Evolutionary conservation across 1,284 basidiomycete species (phyloP), one percentile per base, ranked within the genome.

Genomic region (Apiotrichum gamsii): DNA sequence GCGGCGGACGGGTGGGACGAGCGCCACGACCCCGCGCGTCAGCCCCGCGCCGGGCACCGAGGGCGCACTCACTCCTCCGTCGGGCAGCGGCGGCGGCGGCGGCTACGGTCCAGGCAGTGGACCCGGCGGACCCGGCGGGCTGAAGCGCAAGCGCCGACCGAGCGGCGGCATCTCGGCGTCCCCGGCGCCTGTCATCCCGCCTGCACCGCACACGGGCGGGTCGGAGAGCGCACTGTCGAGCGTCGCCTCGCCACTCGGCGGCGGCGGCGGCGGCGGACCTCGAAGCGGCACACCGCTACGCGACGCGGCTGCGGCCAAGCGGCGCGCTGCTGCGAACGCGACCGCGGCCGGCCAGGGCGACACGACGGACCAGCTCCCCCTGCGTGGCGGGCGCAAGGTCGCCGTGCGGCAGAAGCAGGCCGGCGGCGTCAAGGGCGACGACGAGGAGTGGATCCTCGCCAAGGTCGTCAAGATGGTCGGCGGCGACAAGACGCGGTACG

Each of bases 371-470:
- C 74, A 76, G 54, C 58, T 75, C 5, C 74, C 75, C 3, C 58
- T 77, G 4, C 59, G 58, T 18, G 54, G 69, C 0, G 74, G 74
- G 0, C 46, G 75, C 18, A 68, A 63, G 32, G 71, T 77, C 15
- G 72, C 71, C 0, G 74, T 72, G 54, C 68, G 60, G 49, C 44
- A 46, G 23, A 56, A 56, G 36, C 37, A 34, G 8, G 46, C 47
- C 31, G 43, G 43, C 16, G 47, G 59, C 9, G 58, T 46, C 5
- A 50, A 49, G 19, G 39, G 35, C 15, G 56, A 49, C 8, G 60
- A 64, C 33, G 57, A 62, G 20, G 63, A 59, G 16, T 76, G 73
- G 72, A 76, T 76, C 39, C 57, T 76, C 40, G 74, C 72, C 6
- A 64, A 59, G n/a, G 61, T 77, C 21, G 60, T 69, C 38, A 54